Evolutionary conservation across 176 grass and related monocot genomes (phyloP), one percentile per base, ranked within the genome.

Genomic region (Phoenix dactylifera): DNA sequence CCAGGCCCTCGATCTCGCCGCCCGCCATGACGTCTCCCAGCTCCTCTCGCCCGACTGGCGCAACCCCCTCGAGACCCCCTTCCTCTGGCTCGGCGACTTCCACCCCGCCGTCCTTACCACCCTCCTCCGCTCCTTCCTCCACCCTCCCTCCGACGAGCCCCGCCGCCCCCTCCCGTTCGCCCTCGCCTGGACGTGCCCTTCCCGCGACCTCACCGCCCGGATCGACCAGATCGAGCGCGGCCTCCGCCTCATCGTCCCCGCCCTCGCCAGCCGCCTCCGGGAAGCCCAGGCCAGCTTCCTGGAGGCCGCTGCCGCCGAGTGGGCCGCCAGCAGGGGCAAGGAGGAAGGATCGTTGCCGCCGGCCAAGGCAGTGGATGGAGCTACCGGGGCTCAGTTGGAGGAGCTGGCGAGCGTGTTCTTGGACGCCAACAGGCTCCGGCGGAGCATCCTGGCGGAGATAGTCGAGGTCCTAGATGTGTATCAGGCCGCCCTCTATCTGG

Each of bases 51-150:
- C 83, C 26, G 60, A 73, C 57, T 79, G 76, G 76, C 78, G 83
- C 16, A 77, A 78, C 39, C 78, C 74, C 12, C 64, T 86, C 65
- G 83, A 86, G 70, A 65, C 77, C 39, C 83, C 83, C 51, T 86
- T 86, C 65, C 74, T 86, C 60, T 86, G 76, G 75, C 66, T 86
- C 65, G 83, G 83, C 9, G 83, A 77, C 74, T 49, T 81, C 60
- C 83, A 86, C 70, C 83, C 83, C 12, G 76, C 78, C 69, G 74
- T 86, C 65, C 50, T 86, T 18, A 77, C 83, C 22, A 62, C 78
- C 60, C 35, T 44, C 35, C 35, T 44, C 35, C 35, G 35, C 35
- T 44, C 35, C 35, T 44, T 44, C 35, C 78, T 86, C 48, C 60
- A 77, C 55, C 78, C 78, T 5, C 77, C 83, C 32, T 75, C n/a